Base-by-base conservation (phyloP, 768 basidiomycete species). In the Clavaria fumosa region DNA sequence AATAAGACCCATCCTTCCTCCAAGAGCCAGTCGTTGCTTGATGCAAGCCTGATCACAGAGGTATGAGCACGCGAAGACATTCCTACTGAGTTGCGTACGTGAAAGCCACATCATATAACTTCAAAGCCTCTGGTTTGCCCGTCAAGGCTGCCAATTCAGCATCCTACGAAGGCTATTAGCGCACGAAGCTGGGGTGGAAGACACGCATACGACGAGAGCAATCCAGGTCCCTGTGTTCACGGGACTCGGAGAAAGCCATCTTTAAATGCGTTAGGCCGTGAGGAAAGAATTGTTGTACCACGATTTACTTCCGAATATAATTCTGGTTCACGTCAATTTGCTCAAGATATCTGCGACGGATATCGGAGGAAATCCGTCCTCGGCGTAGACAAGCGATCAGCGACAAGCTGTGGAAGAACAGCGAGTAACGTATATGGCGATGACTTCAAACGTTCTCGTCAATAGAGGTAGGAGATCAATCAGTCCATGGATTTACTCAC, bases 1-100 rank as follows among this genome's bases (percentile, higher is more conserved):
- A 67, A 80, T 20, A 78, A 53, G 12, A 65, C 72, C 69, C 71
- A 76, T 5, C 73, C 79, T 53, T 81, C 78, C 52, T 83, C 79
- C 35, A 76, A 58, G 5, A 72, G 52, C 78, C 78, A 83, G 41
- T 76, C 73, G 39, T 78, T 70, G 44, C 72, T 72, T 9, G 71
- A 64, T 3, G 76, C 70, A 20, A 76, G 61, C 43, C 77, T 78
- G 5, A 5, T n/a, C n/a, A n/a, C n/a, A n/a, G n/a, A 37, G 17
- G 6, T 4, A 37, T 26, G 3, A 24, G 7, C n/a, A 26, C 18
- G 14, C 3, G 31, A 11, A 7, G n/a, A 4, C 3, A 12, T 6
- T 30, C 9, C 4, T 11, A 30, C 5, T 20, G 11, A 23, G 7
- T 28, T 21, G 11, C 64, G 33, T 50, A 72, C 75, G 68, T 75